Percentiles rank a stretch among this genome's conserved stretches.
Conservation (phyloP, 139 green algal genomes). For the Chlamydomonas incerta region DNA sequence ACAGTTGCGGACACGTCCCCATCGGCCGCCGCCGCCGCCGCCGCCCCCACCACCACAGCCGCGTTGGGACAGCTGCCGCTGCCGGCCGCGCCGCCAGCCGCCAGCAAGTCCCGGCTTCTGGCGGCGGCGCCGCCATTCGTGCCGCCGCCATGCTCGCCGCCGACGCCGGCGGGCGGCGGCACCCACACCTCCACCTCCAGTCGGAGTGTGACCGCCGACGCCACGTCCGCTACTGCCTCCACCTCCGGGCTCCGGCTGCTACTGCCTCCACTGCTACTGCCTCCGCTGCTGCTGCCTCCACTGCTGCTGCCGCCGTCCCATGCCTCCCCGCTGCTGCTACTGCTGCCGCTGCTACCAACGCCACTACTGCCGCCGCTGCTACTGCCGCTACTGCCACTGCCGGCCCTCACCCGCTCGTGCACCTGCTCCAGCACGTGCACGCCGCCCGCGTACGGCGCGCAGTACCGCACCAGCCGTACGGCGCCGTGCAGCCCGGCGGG, state of each 20-base stretch:
- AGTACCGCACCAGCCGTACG: constrained; percentile 62
- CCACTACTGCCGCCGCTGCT: not conserved
- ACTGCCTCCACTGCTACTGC: too few relatives aligned
- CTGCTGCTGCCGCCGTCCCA: not conserved
- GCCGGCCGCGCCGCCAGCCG: too few relatives aligned
- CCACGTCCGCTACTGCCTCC: not conserved
- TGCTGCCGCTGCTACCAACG: not conserved
- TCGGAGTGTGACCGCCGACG: not conserved
- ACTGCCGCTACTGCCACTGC: not conserved
- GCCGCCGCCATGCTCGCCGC: not conserved
- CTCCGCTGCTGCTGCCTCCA: not conserved
- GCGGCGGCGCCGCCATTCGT: not conserved
- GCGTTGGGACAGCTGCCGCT: too few relatives aligned
- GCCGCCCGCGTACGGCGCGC: constrained; percentile 42
- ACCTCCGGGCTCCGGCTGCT: not conserved
- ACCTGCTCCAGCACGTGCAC: constrained; percentile 37
- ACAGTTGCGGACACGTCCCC: too few relatives aligned
- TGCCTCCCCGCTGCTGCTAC: too few relatives aligned
- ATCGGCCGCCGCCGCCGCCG: too few relatives aligned
- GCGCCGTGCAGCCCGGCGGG: constrained; percentile 70
- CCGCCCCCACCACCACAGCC: too few relatives aligned
- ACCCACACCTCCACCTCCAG: constrained; percentile 28
- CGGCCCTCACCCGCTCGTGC: not conserved
- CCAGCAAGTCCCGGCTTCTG: too few relatives aligned
- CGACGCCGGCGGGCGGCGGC: not conserved